phyloP scores from a whole-genome alignment of 169 alveolate genomes.

The Babesia sp. region DNA sequence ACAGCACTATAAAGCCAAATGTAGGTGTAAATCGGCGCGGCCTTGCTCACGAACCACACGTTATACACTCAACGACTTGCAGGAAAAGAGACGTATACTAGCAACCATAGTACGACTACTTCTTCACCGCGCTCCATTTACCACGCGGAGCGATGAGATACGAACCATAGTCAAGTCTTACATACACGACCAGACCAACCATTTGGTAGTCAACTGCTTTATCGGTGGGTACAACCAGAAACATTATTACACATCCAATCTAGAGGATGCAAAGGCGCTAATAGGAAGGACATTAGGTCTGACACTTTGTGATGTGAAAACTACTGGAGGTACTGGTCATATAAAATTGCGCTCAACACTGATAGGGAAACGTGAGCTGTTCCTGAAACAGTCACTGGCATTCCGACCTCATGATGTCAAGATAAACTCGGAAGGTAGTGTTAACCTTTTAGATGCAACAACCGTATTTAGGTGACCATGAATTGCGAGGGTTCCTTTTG shows the following conservation, averaged over 20 bases:
- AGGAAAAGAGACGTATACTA: conserved; percentile 51
- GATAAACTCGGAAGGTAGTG: conserved; percentile 43
- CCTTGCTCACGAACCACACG: background rate
- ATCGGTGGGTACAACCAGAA: background rate
- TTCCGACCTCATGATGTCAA: conserved; percentile 58
- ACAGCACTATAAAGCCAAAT: background rate
- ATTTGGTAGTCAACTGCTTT: conserved; percentile 7
- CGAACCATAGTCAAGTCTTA: conserved; percentile 36
- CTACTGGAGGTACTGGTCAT: conserved; percentile 18
- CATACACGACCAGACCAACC: conserved; percentile 21
- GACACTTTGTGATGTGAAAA: conserved; percentile 39
- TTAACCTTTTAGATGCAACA: background rate
- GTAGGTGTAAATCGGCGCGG: background rate
- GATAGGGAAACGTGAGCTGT: conserved; percentile 50
- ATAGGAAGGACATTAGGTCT: conserved; percentile 40
- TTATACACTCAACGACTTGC: background rate
- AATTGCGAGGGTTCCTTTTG: conserved; percentile 61
- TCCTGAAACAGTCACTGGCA: conserved; percentile 61
- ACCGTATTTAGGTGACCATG: conserved; percentile 48
- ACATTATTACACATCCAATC: background rate
- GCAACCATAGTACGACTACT: conserved; percentile 36
- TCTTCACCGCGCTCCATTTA: conserved; percentile 53
- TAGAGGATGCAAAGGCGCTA: conserved; percentile 51
- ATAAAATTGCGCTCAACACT: too few relatives aligned
- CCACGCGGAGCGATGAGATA: conserved; percentile 54